Evolutionary conservation across 768 basidiomycete species (phyloP).

Genomic region (Baorangia bicolor): DNA sequence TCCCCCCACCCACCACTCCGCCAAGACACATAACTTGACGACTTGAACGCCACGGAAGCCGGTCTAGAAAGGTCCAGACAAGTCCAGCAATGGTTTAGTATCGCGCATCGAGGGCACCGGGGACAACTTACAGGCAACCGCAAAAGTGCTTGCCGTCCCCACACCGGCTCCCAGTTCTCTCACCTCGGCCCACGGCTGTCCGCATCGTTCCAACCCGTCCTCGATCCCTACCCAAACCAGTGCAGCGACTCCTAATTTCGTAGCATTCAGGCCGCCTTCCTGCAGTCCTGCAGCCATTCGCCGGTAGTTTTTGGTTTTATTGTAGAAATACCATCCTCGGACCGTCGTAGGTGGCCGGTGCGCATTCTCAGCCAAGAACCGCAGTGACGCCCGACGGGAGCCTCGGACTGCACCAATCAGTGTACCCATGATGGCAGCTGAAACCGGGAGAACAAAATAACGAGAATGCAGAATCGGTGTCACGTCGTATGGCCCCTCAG

Average conservation of each 20-base stretch:
- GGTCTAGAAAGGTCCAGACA: slow-evolving; percentile 41
- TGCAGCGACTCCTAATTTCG: slow-evolving; percentile 47
- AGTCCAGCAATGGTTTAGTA: neutral
- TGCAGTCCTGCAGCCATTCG: slow-evolving; percentile 72
- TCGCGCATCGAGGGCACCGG: neutral
- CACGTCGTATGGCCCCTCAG: slow-evolving; percentile 24
- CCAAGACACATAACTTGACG: slow-evolving; percentile 54
- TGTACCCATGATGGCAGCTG: slow-evolving; percentile 60
- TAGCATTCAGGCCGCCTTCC: slow-evolving; percentile 59
- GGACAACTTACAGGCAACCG: slow-evolving; percentile 48
- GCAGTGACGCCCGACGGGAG: slow-evolving; percentile 66
- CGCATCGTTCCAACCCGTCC: slow-evolving; percentile 40
- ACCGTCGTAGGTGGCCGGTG: slow-evolving; percentile 83
- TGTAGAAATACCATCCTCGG: slow-evolving; percentile 94
- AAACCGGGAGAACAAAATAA: slow-evolving; percentile 58
- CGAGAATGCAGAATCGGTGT: slow-evolving; percentile 42
- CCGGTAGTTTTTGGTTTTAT: slow-evolving; percentile 93
- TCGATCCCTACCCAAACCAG: slow-evolving; percentile 50
- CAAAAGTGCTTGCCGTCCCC: slow-evolving; percentile 60
- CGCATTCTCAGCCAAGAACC: slow-evolving; percentile 90
- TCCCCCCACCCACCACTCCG: slow-evolving; percentile 51
- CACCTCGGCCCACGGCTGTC: slow-evolving; percentile 38
- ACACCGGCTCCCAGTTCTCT: slow-evolving; percentile 63
- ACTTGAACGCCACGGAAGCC: slow-evolving; percentile 51
- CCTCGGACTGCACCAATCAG: slow-evolving; percentile 73